phyloP scores from a whole-genome alignment of 1,139 yeast genomes.

The Geotrichum klebahnii region DNA sequence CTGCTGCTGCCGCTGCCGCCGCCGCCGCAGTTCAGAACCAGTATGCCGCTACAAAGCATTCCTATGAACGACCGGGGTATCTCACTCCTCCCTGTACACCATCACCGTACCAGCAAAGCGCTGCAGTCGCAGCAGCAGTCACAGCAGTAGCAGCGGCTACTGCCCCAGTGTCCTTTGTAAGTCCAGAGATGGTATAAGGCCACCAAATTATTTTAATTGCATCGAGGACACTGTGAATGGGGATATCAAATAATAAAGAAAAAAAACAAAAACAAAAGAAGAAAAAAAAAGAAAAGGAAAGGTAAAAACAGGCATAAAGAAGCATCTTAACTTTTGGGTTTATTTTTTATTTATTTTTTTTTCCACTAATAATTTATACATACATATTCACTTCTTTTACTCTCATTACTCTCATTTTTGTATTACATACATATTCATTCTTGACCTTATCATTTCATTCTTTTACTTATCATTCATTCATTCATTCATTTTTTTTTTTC shows the following conservation, averaged over 20 bases:
- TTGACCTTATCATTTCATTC: too few relatives aligned
- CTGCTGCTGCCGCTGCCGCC: slow-evolving; percentile 15
- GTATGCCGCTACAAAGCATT: neutral
- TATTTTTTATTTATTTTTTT: neutral
- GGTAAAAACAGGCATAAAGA: too few relatives aligned
- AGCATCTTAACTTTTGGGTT: neutral
- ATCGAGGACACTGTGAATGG: too few relatives aligned
- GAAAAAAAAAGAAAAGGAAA: too few relatives aligned
- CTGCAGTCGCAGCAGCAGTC: slow-evolving; percentile 9
- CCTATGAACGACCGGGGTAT: slow-evolving; percentile 25
- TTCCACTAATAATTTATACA: too few relatives aligned
- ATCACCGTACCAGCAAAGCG: slow-evolving; percentile 13
- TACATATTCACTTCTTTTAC: too few relatives aligned
- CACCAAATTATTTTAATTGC: neutral
- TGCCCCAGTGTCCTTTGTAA: slow-evolving; percentile 3
- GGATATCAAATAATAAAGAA: neutral
- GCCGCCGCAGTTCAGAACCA: neutral
- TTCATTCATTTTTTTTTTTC: too few relatives aligned
- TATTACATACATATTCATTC: too few relatives aligned
- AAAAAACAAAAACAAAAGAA: too few relatives aligned
- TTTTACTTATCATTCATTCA: too few relatives aligned
- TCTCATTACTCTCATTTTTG: too few relatives aligned
- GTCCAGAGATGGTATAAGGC: slow-evolving; percentile 1
- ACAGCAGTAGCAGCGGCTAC: slow-evolving; percentile 4
- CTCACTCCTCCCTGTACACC: slow-evolving; percentile 38